phyloP scores from a whole-genome alignment of 2,329 filamentous ascomycete genomes.

The Alternaria ventricosa region DNA sequence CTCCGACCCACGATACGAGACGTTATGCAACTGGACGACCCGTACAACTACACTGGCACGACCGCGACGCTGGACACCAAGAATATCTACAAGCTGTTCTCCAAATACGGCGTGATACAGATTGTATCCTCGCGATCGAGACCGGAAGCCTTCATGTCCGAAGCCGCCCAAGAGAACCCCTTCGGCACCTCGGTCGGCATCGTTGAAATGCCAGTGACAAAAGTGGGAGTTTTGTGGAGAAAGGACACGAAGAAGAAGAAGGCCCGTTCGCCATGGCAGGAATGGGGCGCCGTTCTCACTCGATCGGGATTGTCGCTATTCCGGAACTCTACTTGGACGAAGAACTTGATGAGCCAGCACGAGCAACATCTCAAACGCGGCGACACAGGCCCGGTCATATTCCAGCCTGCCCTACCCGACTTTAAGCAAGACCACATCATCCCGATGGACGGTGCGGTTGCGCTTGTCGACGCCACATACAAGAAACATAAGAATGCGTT shows the following conservation, averaged over 20 bases:
- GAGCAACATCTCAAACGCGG: slow-evolving; percentile 81
- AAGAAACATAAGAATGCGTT: slow-evolving; percentile 97
- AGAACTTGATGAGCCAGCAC: slow-evolving; percentile 86
- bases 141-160: slow-evolving; percentile 93
- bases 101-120: slow-evolving; percentile 88
- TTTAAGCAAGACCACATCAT: slow-evolving; percentile 95
- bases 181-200: slow-evolving; percentile 83
- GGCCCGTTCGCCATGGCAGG: slow-evolving; percentile 93
- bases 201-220: slow-evolving; percentile 96
- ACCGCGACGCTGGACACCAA: slow-evolving; percentile 77
- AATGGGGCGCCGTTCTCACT: slow-evolving; percentile 96
- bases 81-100: slow-evolving; percentile 85
- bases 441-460: slow-evolving; percentile 91
- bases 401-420: slow-evolving; percentile 85
- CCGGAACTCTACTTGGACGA: slow-evolving; percentile 90
- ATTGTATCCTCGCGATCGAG: slow-evolving; percentile 93
- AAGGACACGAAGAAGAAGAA: slow-evolving; percentile 95
- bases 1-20: slow-evolving; percentile 87
- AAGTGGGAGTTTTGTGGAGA: slow-evolving; percentile 92
- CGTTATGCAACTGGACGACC: slow-evolving; percentile 90
- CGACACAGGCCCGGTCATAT: slow-evolving; percentile 79
- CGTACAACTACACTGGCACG: slow-evolving; percentile 86
- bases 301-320: slow-evolving; percentile 98
- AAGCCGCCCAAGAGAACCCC: slow-evolving; percentile 83
- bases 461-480: slow-evolving; percentile 83